Base-by-base conservation (phyloP, 2,329 filamentous ascomycete species). In the Byssoonygena ceratinophila region DNA sequence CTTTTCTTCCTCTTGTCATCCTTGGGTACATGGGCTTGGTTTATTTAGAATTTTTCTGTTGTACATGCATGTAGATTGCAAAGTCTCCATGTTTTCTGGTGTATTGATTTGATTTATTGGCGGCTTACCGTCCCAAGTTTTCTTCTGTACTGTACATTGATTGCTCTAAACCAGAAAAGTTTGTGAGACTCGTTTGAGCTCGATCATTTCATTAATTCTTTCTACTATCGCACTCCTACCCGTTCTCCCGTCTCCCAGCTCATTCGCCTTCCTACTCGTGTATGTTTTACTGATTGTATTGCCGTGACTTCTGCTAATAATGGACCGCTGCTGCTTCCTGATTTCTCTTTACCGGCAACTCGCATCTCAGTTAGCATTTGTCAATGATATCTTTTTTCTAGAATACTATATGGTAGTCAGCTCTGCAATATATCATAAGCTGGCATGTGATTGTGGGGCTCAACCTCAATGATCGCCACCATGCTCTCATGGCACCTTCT, bases 21-120 rank as follows among this genome's bases (percentile, higher is more conserved):
- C 31, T 32, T 18, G 14, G 23, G 23, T 32, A n/a, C 29, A 14
- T 49, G 22, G 37, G 18, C 23, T 4, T 16, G 18, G 6, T 23
- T 40, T 40, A 4, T 51, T 51, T 44, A 51, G 46, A 48, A n/a
- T 6, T 9, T 40, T n/a, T n/a, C n/a, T n/a, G n/a, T n/a, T n/a
- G n/a, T n/a, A 9, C 3, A 49, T 40, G 34, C 4, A 14, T 49
- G n/a, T 49, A 49, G 46, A 49, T 49, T 27, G 46, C 46, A 31
- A 40, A 40, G 40, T 49, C 37, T 40, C n/a, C 4, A 6, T 39
- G 29, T 27, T 23, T 29, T 12, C 18, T 40, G n/a, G 37, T n/a
- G 23, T 31, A 18, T 31, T 37, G 29, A 23, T 39, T 29, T 27
- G 4, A 8, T 4, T 22, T 49, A 2, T 20, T 18, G 36, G 36